A percentile compares a stretch with the other conserved stretches of the same genome.
phyloP scores from a whole-genome alignment of 768 basidiomycete species.

The Suillus subluteus region DNA sequence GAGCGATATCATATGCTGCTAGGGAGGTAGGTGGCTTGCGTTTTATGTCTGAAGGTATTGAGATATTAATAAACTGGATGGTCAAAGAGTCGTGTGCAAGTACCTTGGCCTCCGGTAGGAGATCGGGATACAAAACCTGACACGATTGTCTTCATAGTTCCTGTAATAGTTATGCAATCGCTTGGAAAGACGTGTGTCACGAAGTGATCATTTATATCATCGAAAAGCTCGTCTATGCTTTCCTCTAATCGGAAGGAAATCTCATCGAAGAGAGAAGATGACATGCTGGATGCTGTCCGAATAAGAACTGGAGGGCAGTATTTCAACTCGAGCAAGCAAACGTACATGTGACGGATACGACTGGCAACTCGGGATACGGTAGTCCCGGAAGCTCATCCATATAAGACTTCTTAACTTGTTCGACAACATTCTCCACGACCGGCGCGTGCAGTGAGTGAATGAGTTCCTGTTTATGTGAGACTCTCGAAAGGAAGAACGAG shows the following conservation, averaged over 20 bases:
- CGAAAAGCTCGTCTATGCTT: constrained; percentile 28
- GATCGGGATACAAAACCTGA: constrained; percentile 51
- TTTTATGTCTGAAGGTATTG: constrained; percentile 38
- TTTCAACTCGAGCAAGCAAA: background rate
- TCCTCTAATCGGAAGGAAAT: constrained; percentile 43
- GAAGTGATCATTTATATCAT: constrained; percentile 24
- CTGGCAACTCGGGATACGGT: constrained; percentile 64
- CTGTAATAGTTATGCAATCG: constrained; percentile 56
- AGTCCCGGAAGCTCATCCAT: constrained; percentile 51
- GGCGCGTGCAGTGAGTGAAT: constrained; percentile 52
- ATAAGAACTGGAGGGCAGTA: background rate
- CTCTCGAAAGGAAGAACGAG: background rate
- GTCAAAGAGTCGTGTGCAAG: constrained; percentile 21
- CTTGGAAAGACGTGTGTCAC: constrained; percentile 58
- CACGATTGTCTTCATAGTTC: constrained; percentile 59
- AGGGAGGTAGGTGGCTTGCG: constrained; percentile 54
- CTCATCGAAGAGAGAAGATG: constrained; percentile 50
- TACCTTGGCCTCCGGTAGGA: constrained; percentile 32
- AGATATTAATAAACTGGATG: constrained; percentile 1
- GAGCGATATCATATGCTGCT: constrained; percentile 62
- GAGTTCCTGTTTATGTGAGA: constrained; percentile 41
- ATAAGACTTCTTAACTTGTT: constrained; percentile 50
- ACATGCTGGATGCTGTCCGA: constrained; percentile 43
- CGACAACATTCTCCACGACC: constrained; percentile 47
- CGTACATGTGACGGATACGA: constrained; percentile 60